Evolutionary conservation across 192 early-diverging fungal genomes (phyloP), one percentile per base, ranked within the genome.

Genomic region (Entophlyctis luteolus): DNA sequence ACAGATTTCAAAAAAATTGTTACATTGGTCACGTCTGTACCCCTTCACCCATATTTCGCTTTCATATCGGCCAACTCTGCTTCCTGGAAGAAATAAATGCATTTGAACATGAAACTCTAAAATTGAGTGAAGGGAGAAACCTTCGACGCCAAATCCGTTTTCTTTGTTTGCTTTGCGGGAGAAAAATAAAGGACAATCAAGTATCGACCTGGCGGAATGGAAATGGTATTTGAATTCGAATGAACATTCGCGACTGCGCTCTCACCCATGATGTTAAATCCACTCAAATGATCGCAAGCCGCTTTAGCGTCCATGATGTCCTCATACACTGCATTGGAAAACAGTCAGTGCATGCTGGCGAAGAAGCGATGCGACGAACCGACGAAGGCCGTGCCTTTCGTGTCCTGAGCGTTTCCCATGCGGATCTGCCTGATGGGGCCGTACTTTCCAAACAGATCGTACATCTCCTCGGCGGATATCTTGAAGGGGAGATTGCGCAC

Each of bases 241-340:
- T 16, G 28, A 54, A 6, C 18, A 34, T 34, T 23, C 29, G 16
- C n/a, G 35, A 8, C 33, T 23, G 6, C 45, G 1, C 10, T 12
- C 45, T 12, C 29, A 27, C 67, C 73, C 80, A 93, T 86, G 34
- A 99, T 89, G 71, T 99, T 99, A 76, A 95, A 99, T 42, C 96
- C 96, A 48, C 89, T 89, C 18, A 99, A 71, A 72, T 97, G 94
- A 56, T 97, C 94, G 72, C 93, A 96, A 0, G 96, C 96, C 18
- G 89, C 89, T 76, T 99, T 99, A 31, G 94, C 93, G 65, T 99
- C 96, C 70, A 91, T 93, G 4, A 98, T 96, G 65, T 98, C 96
- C 68, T 98, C 96, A 66, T 95, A 98, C 1, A 98, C 90, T 75
- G 65, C 8, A 38, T 16, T 14, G 10, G 18, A 54, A 47, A 6